Evolutionary conservation across 2,329 filamentous ascomycete species (phyloP).

Genomic region (Fusarium stilboides): DNA sequence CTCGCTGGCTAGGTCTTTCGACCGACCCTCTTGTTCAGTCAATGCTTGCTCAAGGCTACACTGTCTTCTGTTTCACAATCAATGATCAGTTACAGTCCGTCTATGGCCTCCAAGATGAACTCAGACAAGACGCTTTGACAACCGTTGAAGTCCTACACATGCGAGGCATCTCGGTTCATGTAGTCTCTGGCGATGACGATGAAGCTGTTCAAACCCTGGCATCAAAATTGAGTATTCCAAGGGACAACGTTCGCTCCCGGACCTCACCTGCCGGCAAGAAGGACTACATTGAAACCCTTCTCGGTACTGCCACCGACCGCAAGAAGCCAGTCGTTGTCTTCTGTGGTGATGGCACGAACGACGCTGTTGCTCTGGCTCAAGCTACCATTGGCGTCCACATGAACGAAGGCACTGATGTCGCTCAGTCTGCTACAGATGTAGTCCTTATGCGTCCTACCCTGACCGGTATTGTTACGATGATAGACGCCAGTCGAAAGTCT

Average conservation of each 20-base stretch:
- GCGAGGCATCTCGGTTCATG: constrained; percentile 60
- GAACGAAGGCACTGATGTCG: constrained; percentile 73
- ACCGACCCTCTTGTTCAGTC: constrained; percentile 52
- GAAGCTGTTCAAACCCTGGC: constrained; percentile 62
- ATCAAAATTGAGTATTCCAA: constrained; percentile 57
- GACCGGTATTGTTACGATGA: constrained; percentile 68
- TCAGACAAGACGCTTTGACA: constrained; percentile 60
- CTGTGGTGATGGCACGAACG: constrained; percentile 84
- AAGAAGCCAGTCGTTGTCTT: constrained; percentile 71
- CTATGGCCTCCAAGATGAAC: constrained; percentile 63
- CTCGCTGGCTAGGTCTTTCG: constrained; percentile 61
- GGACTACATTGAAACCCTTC: constrained; percentile 60
- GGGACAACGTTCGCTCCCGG: constrained; percentile 57
- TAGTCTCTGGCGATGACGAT: constrained; percentile 69
- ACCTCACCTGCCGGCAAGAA: constrained; percentile 64
- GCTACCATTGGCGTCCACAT: constrained; percentile 81
- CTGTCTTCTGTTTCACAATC: constrained; percentile 64
- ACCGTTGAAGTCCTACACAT: constrained; percentile 56
- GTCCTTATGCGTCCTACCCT: constrained; percentile 74
- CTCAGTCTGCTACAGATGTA: constrained; percentile 77
- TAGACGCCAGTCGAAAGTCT: constrained; percentile 66
- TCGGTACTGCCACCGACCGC: constrained; percentile 32
- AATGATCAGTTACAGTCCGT: constrained; percentile 56
- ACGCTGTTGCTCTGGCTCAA: constrained; percentile 79
- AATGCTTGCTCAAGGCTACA: constrained; percentile 57